Evolutionary conservation across 129 eudicot species (phyloP), one percentile per base, ranked within the genome.

Genomic region (Lonicera japonica): DNA sequence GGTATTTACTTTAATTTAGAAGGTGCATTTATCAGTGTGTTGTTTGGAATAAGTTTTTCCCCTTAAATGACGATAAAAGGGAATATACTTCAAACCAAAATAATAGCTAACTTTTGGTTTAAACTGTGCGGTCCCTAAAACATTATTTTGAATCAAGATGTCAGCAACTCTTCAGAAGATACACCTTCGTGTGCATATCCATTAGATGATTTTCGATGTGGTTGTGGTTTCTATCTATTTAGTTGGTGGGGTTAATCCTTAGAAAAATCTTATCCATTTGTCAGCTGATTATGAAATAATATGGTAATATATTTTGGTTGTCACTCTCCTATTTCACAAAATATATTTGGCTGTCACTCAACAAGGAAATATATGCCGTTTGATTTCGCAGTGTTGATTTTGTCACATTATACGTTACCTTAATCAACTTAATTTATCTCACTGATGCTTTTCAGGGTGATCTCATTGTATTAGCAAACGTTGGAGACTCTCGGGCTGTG

Each of bases 401-500:
- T 43, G 50, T 43, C 5, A 8, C 1, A 1, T 14, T 10, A 43
- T 43, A 43, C 16, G 2, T 43, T 43, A 10, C 8, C 8, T 43
- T 43, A 43, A 10, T 43, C 5, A 29, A 43, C 43, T 38, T 43
- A 43, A 43, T 43, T 10, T 43, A 38, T 14, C 13, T 43, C 56
- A 17, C 17, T 61, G 43, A 51, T 66, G 52, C 68, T 72, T 70
- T 40, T 69, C 68, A 94, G 96, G 99, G 96, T 53, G 82, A 88
- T 59, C 76, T 79, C 19, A 50, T 94, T n/a, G 74, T 83, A n/a
- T 48, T 94, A 56, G 99, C 96, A 58, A 94, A 94, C 59, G 84
- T 94, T 63, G 99, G 99, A 0, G 99, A 94, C 65, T 94, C 96
- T 48, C 75, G 99, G 48, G 96, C 96, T 12, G 96, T 88, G 46